phyloP scores from a whole-genome alignment of 31 red algal species.

The Endocladia muricata region DNA sequence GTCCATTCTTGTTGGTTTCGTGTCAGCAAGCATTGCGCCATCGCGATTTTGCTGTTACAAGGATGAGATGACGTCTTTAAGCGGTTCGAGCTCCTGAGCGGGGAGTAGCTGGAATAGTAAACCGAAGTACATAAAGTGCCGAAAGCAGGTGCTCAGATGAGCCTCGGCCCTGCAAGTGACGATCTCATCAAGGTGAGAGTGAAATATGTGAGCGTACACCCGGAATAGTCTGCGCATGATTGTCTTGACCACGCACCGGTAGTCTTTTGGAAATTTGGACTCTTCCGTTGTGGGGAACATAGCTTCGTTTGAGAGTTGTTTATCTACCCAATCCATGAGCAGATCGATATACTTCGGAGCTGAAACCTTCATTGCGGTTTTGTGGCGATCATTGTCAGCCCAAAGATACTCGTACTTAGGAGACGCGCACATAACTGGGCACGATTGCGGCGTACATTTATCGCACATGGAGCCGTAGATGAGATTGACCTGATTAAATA shows the following conservation, averaged over 20 bases:
- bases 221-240: conserved; percentile 92
- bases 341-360: conserved; percentile 94
- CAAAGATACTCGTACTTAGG: conserved; percentile 97
- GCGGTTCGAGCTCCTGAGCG: conserved; percentile 89
- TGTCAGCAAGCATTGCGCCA: too few relatives aligned
- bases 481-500: conserved; percentile 97
- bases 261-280: conserved; percentile 71
- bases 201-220: conserved; percentile 95
- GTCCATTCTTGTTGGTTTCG: too few relatives aligned
- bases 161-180: conserved; percentile 82
- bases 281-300: conserved; percentile 67
- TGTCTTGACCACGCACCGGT: conserved; percentile 78
- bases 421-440: conserved; percentile 95
- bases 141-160: conserved; percentile 95
- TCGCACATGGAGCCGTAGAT: conserved; percentile 96
- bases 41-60: too few relatives aligned
- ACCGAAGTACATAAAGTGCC: conserved; percentile 96
- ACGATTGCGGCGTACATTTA: conserved; percentile 89
- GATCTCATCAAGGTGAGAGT: conserved; percentile 90
- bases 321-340: conserved; percentile 92
- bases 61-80: conserved; percentile 70
- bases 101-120: conserved; percentile 82
- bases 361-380: conserved; percentile 72
- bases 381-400: conserved; percentile 83
- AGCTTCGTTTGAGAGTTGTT: conserved; percentile 77